These are phyloP conservation scores for Heliamphora exappendiculata DNA, from an alignment of 148 eudicot species.

Conservation along the genomic window DNA sequence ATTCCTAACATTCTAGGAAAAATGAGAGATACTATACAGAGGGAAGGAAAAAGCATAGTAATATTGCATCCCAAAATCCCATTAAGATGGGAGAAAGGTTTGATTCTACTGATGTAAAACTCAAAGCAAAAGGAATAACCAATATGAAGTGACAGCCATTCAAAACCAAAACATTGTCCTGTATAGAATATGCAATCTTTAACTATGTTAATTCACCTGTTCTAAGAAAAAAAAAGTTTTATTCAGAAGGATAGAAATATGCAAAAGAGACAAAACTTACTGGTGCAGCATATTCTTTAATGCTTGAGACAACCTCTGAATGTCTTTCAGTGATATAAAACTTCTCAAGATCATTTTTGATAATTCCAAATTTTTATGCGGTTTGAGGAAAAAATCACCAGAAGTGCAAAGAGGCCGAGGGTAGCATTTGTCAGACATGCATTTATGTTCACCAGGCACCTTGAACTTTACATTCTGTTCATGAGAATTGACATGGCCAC, in stretches of 20 bases:
- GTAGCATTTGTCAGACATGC: conserved; percentile 27
- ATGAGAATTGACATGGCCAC: conserved; percentile 23
- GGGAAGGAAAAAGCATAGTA: not conserved
- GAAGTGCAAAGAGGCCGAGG: conserved; percentile 17
- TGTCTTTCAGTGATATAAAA: conserved; percentile 36
- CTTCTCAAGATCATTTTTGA: conserved; percentile 32
- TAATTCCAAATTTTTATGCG: conserved; percentile 25
- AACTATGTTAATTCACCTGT: not conserved
- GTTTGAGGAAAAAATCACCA: conserved; percentile 22
- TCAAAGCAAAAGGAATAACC: not conserved
- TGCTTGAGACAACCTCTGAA: conserved; percentile 32
- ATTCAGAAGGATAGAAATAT: not conserved
- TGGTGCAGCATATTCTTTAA: conserved; percentile 49
- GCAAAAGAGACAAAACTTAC: conserved; percentile 37
- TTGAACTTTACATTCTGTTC: conserved; percentile 28
- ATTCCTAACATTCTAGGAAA: too few relatives aligned
- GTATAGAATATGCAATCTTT: not conserved
- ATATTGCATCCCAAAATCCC: not conserved
- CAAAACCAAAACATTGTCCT: too few relatives aligned
- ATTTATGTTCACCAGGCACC: conserved; percentile 20
- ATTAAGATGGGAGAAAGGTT: not conserved
- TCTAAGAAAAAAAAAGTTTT: not conserved
- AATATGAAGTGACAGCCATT: not conserved
- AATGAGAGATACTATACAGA: too few relatives aligned
- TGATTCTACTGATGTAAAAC: not conserved